These are phyloP conservation scores for Aspergillus fumigatiaffinis DNA, from an alignment of 2,329 filamentous ascomycete species.

Conservation along the genomic window DNA sequence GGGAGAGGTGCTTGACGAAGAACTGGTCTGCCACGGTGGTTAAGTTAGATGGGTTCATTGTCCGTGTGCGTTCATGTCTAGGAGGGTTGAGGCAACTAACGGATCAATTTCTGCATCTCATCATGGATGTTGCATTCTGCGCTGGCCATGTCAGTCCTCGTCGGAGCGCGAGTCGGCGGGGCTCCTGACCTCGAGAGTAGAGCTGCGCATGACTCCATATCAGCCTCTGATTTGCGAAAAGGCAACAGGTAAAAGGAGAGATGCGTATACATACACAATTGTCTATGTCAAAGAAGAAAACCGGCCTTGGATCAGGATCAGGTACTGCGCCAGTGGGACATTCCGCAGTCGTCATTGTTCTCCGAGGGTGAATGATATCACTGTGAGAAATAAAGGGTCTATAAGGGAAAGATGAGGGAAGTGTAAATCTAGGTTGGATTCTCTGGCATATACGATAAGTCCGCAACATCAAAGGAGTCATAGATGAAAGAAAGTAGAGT, in stretches of 20 bases:
- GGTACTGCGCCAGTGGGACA: conserved; percentile 13
- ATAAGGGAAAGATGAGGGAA: neutral
- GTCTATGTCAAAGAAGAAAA: conserved; percentile 89
- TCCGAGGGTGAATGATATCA: conserved; percentile 2
- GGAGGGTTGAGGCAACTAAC: conserved; percentile 37
- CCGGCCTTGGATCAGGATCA: conserved; percentile 45
- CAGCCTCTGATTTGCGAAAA: conserved; percentile 5
- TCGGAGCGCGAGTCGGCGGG: neutral
- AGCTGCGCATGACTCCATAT: conserved; percentile 46
- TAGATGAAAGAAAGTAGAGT: neutral
- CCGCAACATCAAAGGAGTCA: neutral
- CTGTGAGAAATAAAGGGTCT: neutral
- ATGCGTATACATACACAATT: conserved; percentile 65
- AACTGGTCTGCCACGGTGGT: conserved; percentile 48
- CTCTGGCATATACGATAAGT: neutral
- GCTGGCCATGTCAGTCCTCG: conserved; percentile 11
- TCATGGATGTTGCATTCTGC: conserved; percentile 76
- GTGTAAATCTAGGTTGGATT: neutral
- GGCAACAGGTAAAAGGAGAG: neutral
- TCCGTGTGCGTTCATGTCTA: conserved; percentile 40
- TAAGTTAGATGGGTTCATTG: neutral
- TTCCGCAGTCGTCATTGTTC: conserved; percentile 19
- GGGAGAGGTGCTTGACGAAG: conserved; percentile 65
- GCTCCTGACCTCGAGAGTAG: conserved; percentile 71
- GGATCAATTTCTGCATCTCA: conserved; percentile 80